Evolutionary conservation across 2,329 filamentous ascomycete species (phyloP), one percentile per base, ranked within the genome.

Genomic region (Scytalidium sp.): DNA sequence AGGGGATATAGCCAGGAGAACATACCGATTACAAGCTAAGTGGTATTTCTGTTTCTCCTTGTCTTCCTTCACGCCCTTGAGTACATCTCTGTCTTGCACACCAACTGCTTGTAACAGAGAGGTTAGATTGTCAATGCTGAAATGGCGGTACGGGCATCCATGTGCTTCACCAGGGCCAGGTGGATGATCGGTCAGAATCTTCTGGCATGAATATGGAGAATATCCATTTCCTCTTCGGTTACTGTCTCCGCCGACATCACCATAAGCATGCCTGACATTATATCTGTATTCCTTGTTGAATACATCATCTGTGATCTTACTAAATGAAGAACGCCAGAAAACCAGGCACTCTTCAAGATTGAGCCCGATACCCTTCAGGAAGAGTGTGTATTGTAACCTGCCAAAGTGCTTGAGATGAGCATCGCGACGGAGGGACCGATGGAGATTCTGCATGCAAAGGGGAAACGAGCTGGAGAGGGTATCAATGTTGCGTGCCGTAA

Each of bases 241-340:
- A 19, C 84, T 79, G 69, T 97, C 93, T 50, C 93, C 93, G 48
- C 94, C 94, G 1, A 97, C 94, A 62, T 97, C 93, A 57, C 94
- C 94, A 67, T 97, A 99, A 1, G 78, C 70, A 76, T 99, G 93
- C n/a, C 92, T 88, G 50, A 97, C 83, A 67, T 99, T 97, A 78
- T 99, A 99, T 41, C 88, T 82, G 72, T 99, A 97, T 66, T 97
- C 91, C 65, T 97, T 97, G 71, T 95, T 95, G 79, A 97, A 99
- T 29, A 86, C 86, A 62, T 97, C 93, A 63, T 97, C 94, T 0
- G 89, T 92, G 56, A 95, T 83, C 58, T 90, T 87, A 66, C 84
- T 84, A 79, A 99, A 97, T 22, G 80, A 77, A 54, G 83, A 80
- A 10, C 94, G 85, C 94, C 94, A 99, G 75, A 99, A 99, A 11